Conservation (phyloP, 208 protist species). For the Vickermania ingenoplastis region DNA sequence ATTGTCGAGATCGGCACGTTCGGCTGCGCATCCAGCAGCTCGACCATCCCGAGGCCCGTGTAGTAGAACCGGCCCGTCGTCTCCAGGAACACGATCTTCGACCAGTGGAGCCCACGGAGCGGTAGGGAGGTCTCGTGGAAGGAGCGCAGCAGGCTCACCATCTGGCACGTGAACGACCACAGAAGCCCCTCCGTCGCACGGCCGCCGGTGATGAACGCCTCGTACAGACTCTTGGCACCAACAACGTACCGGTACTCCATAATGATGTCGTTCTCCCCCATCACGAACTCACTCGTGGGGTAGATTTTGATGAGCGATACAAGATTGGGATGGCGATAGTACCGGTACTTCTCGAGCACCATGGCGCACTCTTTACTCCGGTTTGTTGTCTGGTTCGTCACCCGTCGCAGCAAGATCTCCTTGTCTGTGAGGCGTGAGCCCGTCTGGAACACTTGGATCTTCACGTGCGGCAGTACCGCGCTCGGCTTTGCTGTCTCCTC, state of each 20-base stretch:
- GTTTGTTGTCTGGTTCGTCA: constrained; percentile 47
- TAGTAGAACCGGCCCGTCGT: constrained; percentile 77
- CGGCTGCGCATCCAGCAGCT: constrained; percentile 53
- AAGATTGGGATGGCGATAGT: constrained; percentile 76
- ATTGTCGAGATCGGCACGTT: constrained; percentile 13
- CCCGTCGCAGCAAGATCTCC: constrained; percentile 61
- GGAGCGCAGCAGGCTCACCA: constrained; percentile 70
- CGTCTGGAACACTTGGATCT: constrained; percentile 73
- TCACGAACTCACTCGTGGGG: constrained; percentile 75
- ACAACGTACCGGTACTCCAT: constrained; percentile 82
- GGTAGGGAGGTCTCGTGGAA: constrained; percentile 78
- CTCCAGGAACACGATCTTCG: constrained; percentile 77
- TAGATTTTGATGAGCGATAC: constrained; percentile 68
- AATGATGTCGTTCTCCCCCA: constrained; percentile 74
- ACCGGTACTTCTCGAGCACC: constrained; percentile 45
- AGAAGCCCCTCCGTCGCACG: constrained; percentile 66
- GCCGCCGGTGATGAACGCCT: constrained; percentile 65
- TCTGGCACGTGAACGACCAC: constrained; percentile 83
- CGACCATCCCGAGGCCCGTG: constrained; percentile 67
- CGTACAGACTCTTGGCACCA: constrained; percentile 64
- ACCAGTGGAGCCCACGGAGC: constrained; percentile 67
- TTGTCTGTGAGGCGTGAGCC: constrained; percentile 61
- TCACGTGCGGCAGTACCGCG: constrained; percentile 46
- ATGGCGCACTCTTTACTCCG: constrained; percentile 34
- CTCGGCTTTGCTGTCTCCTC: constrained; percentile 51